Conservation (phyloP, 768 basidiomycete species). For the Suillus ampliporus region DNA sequence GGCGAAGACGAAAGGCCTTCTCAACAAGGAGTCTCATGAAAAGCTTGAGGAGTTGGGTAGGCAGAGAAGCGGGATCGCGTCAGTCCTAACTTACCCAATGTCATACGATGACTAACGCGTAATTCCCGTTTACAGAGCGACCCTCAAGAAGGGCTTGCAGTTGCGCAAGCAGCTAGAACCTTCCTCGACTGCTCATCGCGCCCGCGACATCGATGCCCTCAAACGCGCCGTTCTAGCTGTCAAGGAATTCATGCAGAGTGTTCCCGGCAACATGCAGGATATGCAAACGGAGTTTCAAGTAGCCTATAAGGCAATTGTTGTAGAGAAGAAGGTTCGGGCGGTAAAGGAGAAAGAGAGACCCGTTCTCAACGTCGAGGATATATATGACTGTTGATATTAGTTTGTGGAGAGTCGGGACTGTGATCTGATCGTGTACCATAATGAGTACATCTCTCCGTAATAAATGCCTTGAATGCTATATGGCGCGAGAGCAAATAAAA, state of each 20-base stretch:
- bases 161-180: conserved; percentile 42
- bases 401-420: neutral
- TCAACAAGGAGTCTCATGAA: conserved; percentile 36
- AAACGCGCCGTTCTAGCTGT: conserved; percentile 33
- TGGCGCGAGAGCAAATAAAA: no score
- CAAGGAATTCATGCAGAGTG: conserved; percentile 30
- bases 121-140: conserved; percentile 22
- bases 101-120: neutral
- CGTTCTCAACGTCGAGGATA: conserved; percentile 31
- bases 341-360: conserved; percentile 24
- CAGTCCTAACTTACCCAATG: conserved; percentile 15
- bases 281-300: conserved; percentile 31
- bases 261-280: conserved; percentile 28
- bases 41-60: conserved; percentile 40
- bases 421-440: neutral
- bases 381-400: conserved; percentile 11
- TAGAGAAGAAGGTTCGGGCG: conserved; percentile 8
- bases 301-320: conserved; percentile 42
- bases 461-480: no score
- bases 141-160: conserved; percentile 30
- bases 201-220: conserved; percentile 30
- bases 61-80: conserved; percentile 41
- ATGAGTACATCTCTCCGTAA: neutral
- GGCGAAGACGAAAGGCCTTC: conserved; percentile 34
- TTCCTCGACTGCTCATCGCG: conserved; percentile 33